Evolutionary conservation across 208 protist genomes (phyloP).

Genomic region (Tritrichomonas musculus): DNA sequence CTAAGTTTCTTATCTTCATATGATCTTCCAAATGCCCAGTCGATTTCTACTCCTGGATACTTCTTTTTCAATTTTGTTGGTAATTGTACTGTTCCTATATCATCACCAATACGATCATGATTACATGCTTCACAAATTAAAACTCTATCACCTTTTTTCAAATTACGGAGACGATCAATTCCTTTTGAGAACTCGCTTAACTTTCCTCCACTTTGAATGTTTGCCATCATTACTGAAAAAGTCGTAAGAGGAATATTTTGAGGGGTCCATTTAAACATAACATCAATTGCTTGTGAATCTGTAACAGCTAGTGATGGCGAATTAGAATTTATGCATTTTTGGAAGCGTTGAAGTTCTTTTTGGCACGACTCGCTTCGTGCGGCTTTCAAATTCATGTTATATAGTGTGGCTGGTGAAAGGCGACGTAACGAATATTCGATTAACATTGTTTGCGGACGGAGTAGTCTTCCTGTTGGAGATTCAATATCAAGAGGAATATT

Average conservation of each 20-base stretch:
- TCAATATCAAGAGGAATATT: constrained; percentile 57
- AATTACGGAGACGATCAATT: constrained; percentile 42
- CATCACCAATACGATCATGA: constrained; percentile 53
- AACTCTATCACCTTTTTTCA: constrained; percentile 49
- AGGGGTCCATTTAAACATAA: constrained; percentile 52
- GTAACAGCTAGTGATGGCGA: constrained; percentile 46
- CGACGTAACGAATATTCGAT: constrained; percentile 47
- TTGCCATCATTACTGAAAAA: constrained; percentile 55
- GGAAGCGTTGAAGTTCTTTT: constrained; percentile 44
- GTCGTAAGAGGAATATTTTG: constrained; percentile 48
- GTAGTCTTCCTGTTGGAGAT: constrained; percentile 48
- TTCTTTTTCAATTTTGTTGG: constrained; percentile 44
- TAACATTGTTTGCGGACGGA: constrained; percentile 50
- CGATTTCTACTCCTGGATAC: constrained; percentile 43
- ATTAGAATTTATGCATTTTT: background rate
- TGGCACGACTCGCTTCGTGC: constrained; percentile 32
- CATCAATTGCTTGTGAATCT: constrained; percentile 55
- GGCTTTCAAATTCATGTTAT: constrained; percentile 51
- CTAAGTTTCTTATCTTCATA: constrained; percentile 42
- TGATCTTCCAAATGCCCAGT: constrained; percentile 52
- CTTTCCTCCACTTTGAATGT: constrained; percentile 48
- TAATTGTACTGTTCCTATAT: constrained; percentile 55
- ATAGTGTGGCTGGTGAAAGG: constrained; percentile 45
- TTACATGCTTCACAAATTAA: constrained; percentile 56
- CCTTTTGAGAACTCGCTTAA: constrained; percentile 49